Evolutionary conservation across 257 asterid genomes (phyloP).

Genomic region (Solanum paucissectum): DNA sequence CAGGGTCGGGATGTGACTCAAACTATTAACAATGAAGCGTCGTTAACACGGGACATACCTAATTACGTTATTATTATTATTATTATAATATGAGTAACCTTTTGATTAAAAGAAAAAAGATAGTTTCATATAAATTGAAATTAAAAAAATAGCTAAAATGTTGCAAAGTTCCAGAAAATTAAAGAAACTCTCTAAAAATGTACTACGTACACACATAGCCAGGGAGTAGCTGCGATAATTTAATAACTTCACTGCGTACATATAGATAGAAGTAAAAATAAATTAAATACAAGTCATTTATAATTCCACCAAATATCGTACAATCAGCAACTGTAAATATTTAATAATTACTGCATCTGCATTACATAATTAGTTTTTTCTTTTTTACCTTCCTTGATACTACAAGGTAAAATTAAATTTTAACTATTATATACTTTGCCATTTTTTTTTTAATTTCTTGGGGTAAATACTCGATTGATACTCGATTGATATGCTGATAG

Average conservation of each 20-base stretch:
- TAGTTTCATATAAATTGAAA: not conserved
- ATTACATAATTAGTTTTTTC: not conserved
- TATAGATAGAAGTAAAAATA: not conserved
- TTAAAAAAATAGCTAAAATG: not conserved
- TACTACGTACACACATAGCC: not conserved
- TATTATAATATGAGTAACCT: too few species aligned
- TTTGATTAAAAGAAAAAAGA: too few species aligned
- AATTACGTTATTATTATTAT: too few species aligned
- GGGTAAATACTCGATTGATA: not conserved
- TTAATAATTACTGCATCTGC: not conserved
- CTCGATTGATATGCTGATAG: slow-evolving; percentile 36
- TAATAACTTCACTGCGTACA: not conserved
- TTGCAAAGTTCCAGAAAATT: not conserved
- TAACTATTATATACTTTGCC: not conserved
- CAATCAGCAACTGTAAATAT: not conserved
- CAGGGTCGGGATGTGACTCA: too few species aligned
- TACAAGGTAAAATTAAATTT: not conserved
- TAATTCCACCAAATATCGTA: not conserved
- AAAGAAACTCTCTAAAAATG: not conserved
- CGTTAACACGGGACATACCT: too few species aligned
- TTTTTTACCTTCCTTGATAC: not conserved
- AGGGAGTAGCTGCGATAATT: not conserved
- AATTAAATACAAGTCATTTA: not conserved
- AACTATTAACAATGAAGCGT: too few species aligned
- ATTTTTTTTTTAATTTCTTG: not conserved